Base-by-base conservation (phyloP, 805 yeast species). In the Isabelozyma gotoi region DNA sequence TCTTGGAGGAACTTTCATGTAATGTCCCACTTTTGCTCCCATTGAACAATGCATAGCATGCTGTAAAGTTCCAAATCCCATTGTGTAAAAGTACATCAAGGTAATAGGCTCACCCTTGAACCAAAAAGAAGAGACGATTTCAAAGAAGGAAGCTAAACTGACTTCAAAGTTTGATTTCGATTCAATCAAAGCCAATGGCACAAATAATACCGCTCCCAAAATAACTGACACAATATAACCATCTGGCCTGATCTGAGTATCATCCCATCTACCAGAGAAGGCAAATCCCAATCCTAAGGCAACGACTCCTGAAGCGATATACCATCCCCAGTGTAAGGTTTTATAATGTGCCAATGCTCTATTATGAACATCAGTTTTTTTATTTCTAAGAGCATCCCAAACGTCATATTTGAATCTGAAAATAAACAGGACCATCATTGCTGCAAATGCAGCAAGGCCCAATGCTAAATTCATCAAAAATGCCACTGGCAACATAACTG, bases 1-100 rank as follows among this genome's bases (percentile, higher is more conserved):
- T 29, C 33, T 39, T 12, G 49, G 49, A 11, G 52, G 49, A n/a
- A 49, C 47, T 29, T 42, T 49, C 50, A 47, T 44, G 35, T 49
- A 49, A 19, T 47, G 50, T 2, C 48, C 50, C 4, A 49, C 35
- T 40, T 49, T 49, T 19, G 50, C 50, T 21, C 50, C 40, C 38
- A 40, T 43, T 7, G 45, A 17, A 10, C 31, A n/a, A 29, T 46
- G 48, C 46, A 41, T 44, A 6, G 50, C 44, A 20, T 46, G 50
- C 33, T 49, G 50, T 17, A 47, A n/a, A 10, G 43, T 41, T 7
- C 41, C 45, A 21, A 49, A 47, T 10, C 48, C 50, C 18, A 38
- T 18, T 21, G 42, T 20, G 38, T 41, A 44, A 35, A 49, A 49
- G 39, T 46, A 49, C 10, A 53, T 39, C 14, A 46, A 29, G 29